phyloP scores from a whole-genome alignment of 2,329 filamentous ascomycete species.

The Talaromyces sp. region DNA sequence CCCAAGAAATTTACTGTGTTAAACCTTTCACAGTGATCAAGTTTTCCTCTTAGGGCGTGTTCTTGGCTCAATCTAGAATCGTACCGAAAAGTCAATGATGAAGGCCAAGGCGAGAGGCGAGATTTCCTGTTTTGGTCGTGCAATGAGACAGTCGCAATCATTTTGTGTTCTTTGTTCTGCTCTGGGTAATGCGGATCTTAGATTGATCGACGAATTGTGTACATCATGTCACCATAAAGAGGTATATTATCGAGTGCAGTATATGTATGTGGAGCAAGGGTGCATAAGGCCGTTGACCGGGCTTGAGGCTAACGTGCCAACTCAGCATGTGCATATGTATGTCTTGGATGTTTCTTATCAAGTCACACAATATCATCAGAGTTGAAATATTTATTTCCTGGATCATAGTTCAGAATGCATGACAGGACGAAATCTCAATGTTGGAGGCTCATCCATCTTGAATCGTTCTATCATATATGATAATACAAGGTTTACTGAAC shows the following conservation, averaged over 20 bases:
- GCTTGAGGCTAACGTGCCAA: conserved; percentile 7
- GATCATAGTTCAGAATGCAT: not conserved
- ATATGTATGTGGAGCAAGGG: not conserved
- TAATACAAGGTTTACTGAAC: too few relatives aligned
- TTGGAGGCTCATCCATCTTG: not conserved
- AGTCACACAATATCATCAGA: not conserved
- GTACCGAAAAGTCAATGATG: not conserved
- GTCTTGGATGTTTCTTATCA: not conserved
- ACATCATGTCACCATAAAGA: not conserved
- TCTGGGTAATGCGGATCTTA: too few relatives aligned
- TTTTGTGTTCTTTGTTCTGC: not conserved
- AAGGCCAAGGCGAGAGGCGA: not conserved
- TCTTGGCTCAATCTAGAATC: not conserved
- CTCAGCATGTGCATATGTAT: conserved; percentile 11
- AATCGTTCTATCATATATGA: too few relatives aligned
- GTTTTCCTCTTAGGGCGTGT: not conserved
- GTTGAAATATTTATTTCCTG: too few relatives aligned
- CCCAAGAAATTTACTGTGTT: not conserved
- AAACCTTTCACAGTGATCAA: not conserved
- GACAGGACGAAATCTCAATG: not conserved
- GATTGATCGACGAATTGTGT: not conserved
- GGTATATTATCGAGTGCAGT: not conserved
- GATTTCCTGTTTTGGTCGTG: not conserved
- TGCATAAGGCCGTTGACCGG: conserved; percentile 1
- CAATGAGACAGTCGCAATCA: not conserved